Evolutionary conservation across 768 basidiomycete genomes (phyloP).

Genomic region (Hypholoma fasciculare): DNA sequence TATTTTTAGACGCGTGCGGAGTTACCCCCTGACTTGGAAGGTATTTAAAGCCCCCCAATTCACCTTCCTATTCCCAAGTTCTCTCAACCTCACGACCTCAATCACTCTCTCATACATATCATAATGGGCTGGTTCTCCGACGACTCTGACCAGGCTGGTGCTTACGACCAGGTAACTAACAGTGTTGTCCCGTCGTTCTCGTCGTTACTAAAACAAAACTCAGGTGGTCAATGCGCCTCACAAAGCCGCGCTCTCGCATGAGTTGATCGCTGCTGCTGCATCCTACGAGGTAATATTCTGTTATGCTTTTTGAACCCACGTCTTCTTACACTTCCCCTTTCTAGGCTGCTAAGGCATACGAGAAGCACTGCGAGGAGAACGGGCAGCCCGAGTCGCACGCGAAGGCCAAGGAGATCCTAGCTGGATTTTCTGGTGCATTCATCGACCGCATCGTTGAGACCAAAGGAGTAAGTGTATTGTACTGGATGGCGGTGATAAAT

Average conservation of each 20-base stretch:
- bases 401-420: constrained; percentile 61
- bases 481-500: background rate
- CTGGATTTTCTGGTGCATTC: constrained; percentile 55
- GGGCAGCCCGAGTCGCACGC: constrained; percentile 52
- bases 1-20: background rate
- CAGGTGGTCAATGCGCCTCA: constrained; percentile 52
- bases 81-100: background rate
- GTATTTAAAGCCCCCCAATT: background rate
- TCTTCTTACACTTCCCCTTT: background rate
- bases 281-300: constrained; percentile 50
- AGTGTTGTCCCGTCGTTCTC: background rate
- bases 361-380: constrained; percentile 48
- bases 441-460: constrained; percentile 57
- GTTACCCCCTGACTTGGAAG: background rate
- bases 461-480: constrained; percentile 36
- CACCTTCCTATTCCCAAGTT: background rate
- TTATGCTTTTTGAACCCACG: background rate
- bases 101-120: background rate
- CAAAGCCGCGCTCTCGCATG: constrained; percentile 61
- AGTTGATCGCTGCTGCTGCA: constrained; percentile 68
- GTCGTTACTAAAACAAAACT: background rate
- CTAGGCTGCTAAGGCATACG: constrained; percentile 65
- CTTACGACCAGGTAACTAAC: constrained; percentile 37
- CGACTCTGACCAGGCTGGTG: constrained; percentile 40
- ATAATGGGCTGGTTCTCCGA: constrained; percentile 44